Evolutionary conservation across 2,329 filamentous ascomycete genomes (phyloP), one percentile per base, ranked within the genome.

Genomic region (Kalmusia sp.): DNA sequence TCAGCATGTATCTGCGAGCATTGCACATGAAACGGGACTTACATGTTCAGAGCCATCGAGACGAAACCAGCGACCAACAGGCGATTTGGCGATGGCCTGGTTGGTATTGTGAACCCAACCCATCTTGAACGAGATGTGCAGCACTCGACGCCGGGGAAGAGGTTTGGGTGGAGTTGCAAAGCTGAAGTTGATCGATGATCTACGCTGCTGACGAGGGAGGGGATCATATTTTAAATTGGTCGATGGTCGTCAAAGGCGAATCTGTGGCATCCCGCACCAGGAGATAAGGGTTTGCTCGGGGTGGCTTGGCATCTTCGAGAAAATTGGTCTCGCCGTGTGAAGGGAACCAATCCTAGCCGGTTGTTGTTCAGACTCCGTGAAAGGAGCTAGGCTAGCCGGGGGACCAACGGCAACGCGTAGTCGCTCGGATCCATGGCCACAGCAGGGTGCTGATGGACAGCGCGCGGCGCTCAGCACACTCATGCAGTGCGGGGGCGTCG

Each of bases 21-120:
- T 25, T 14, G 49, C 14, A 45, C 22, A 19, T 22, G 14, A 14
- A 46, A 37, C 6, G 24, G n/a, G 53, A 82, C 87, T 80, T 83
- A 91, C 89, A 83, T 93, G 90, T 65, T 91, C 91, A 33, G 85
- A 92, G 61, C 90, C 90, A 57, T 96, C 91, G 34, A 96, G 84
- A 61, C 86, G 85, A 77, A 96, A 96, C 61, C 75, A 76, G 49
- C 57, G 65, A 56, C 74, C 74, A 55, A 75, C 65, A 12, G 65
- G 37, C 44, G 72, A 71, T 61, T 62, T 61, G 28, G 72, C 73
- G 49, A 76, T 57, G 38, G 60, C 64, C 22, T 59, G 40, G 51
- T 76, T 76, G 55, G 64, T 58, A 39, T 68, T 70, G 39, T 74
- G 64, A 48, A 72, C 49, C 61, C 69, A 73, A 50, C 61, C 55